phyloP scores from a whole-genome alignment of 768 basidiomycete species.

The Russula brevipes region DNA sequence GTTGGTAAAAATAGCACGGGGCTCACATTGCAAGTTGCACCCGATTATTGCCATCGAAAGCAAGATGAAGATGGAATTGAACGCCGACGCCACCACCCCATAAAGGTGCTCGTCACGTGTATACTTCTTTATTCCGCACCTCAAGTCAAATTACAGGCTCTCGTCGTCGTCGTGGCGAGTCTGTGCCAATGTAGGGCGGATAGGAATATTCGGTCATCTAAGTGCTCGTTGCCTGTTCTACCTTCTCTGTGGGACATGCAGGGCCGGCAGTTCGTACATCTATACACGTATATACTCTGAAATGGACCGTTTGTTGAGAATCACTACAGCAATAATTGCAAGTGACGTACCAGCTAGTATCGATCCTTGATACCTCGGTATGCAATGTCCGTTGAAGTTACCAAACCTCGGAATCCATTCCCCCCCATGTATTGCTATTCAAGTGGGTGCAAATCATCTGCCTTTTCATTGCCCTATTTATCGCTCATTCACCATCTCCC shows the following conservation, averaged over 20 bases:
- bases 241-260: constrained; percentile 14
- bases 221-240: constrained; percentile 23
- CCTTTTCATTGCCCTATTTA: not conserved
- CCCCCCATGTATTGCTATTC: not conserved
- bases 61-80: too few species aligned
- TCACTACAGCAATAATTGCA: not conserved
- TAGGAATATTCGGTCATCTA: constrained; percentile 20
- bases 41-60: too few species aligned
- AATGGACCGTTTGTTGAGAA: not conserved
- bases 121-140: constrained; percentile 14
- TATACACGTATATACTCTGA: not conserved
- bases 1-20: too few species aligned
- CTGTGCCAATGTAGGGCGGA: constrained; percentile 28
- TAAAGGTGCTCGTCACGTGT: not conserved
- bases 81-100: not conserved
- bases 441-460: too few species aligned
- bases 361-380: not conserved
- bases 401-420: not conserved
- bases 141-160: constrained; percentile 27
- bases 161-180: constrained; percentile 14
- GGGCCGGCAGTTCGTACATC: constrained; percentile 26
- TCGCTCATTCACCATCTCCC: not conserved
- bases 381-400: not conserved
- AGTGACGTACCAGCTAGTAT: not conserved
- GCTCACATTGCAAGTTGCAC: too few species aligned